Evolutionary conservation across 1,284 basidiomycete species (phyloP).

Genomic region (Naganishia sp.): DNA sequence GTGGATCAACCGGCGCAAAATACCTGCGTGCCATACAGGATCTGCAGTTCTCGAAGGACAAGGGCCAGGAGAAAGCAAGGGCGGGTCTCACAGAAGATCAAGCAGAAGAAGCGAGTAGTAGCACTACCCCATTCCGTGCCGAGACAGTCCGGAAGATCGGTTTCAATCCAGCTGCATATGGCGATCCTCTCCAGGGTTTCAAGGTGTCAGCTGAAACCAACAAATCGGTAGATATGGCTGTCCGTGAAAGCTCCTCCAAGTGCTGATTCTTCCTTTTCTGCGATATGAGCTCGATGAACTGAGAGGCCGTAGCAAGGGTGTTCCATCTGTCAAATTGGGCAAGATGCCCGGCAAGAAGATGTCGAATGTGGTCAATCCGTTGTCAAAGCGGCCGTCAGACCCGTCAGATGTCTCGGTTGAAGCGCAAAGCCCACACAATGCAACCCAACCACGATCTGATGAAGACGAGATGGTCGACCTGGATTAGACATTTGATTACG

Average conservation of each 20-base stretch:
- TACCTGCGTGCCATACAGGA: slow-evolving; percentile 42
- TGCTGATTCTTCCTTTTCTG: not conserved
- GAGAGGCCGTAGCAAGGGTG: slow-evolving; percentile 3
- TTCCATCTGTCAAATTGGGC: slow-evolving; percentile 4
- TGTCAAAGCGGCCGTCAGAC: not conserved
- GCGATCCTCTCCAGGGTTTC: slow-evolving; percentile 23
- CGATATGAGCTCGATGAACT: slow-evolving; percentile 11
- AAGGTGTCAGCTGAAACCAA: slow-evolving; percentile 20
- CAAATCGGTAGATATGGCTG: slow-evolving; percentile 2
- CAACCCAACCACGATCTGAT: not conserved
- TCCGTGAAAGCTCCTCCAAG: not conserved
- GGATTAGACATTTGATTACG: not conserved
- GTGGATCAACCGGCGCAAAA: slow-evolving; percentile 46
- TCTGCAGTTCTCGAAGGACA: slow-evolving; percentile 60
- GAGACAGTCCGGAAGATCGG: slow-evolving; percentile 49
- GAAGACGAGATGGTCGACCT: slow-evolving; percentile 11
- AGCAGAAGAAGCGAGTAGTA: slow-evolving; percentile 37
- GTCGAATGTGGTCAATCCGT: slow-evolving; percentile 19
- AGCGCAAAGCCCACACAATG: too few relatives aligned
- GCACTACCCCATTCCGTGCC: slow-evolving; percentile 42
- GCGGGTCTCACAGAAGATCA: slow-evolving; percentile 33
- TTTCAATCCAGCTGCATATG: slow-evolving; percentile 46
- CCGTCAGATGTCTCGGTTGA: too few relatives aligned
- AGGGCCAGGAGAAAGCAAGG: slow-evolving; percentile 20
- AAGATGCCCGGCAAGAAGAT: slow-evolving; percentile 12